Base-by-base conservation (phyloP, 2,329 filamentous ascomycete species). In the Cercospora sp. region DNA sequence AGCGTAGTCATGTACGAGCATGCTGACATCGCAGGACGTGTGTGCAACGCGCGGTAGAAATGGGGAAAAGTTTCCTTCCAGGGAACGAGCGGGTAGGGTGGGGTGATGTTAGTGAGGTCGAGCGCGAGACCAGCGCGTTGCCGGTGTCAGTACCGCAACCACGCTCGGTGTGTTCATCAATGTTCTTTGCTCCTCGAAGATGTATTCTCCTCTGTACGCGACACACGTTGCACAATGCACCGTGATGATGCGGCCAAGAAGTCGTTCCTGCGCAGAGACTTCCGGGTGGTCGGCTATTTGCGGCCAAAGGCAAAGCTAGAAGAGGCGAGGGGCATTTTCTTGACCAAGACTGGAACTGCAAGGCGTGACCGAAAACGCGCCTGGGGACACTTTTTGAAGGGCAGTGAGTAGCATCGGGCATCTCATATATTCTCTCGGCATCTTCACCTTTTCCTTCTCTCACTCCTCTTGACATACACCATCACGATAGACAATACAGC, bases 211-310 rank as follows among this genome's bases (percentile, higher is more conserved):
- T 55, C 23, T 3, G 0, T n/a, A 1, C 20, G 1, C 28, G 23
- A 55, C 23, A 55, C 48, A 28, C 8, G 55, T 59, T 5, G 55
- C 55, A 59, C 55, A 36, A 7, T 36, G 8, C 28, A 16, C 28
- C 55, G 31, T 36, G 23, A 28, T 20, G 28, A 31, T 36, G 55
- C 55, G 31, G 55, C 55, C 55, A 59, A 58, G 55, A 8, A 28
- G 26, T 18, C 26, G 42, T 58, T 53, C 51, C 48, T 63, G 61
- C 61, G 18, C 57, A 65, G 63, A 65, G 31, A 40, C 36, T 45
- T 33, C 28, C 64, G 64, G 64, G 48, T 45, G 20, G 59, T 66
- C 64, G 64, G 64, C 59, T 61, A 68, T 51, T 60, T 48, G 60
- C 66, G 63, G 66, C 45, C 60, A 57, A 63, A 48, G 20, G 31